Evolutionary conservation across 164 flowering plant species (phyloP).

Genomic region (Tetrastigma voinierianum): DNA sequence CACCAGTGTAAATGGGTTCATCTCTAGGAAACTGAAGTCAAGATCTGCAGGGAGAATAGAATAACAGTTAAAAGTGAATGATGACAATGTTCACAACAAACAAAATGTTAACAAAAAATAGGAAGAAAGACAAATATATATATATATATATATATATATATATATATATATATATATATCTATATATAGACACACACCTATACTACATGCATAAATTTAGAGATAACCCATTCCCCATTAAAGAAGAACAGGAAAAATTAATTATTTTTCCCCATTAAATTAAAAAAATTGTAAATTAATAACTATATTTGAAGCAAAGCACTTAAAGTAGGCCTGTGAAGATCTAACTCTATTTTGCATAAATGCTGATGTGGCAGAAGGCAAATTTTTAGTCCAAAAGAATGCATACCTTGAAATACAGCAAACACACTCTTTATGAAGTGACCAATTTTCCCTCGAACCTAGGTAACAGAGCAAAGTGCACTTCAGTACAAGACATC

Average conservation of each 20-base stretch:
- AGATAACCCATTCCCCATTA: too few species aligned
- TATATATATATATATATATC: too few species aligned
- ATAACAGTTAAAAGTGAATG: background rate
- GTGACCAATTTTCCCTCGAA: slow-evolving; percentile 69
- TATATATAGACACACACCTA: too few species aligned
- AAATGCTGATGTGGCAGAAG: background rate
- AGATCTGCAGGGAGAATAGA: slow-evolving; percentile 44
- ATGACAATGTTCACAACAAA: background rate
- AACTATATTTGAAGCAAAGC: too few species aligned
- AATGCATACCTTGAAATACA: slow-evolving; percentile 69
- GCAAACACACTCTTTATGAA: slow-evolving; percentile 71
- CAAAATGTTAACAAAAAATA: background rate
- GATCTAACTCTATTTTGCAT: background rate
- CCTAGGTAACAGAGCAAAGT: slow-evolving; percentile 27
- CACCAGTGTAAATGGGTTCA: slow-evolving; percentile 91
- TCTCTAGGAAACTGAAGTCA: slow-evolving; percentile 88
- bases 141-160: too few species aligned
- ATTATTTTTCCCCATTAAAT: too few species aligned
- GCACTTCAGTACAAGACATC: background rate
- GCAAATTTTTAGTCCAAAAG: background rate
- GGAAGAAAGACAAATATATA: too few species aligned
- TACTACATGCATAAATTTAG: too few species aligned
- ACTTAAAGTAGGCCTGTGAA: too few species aligned
- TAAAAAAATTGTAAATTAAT: too few species aligned
- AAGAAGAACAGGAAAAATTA: too few species aligned